phyloP scores from a whole-genome alignment of 352 stramenopile species.

The Pythium folliculosum region DNA sequence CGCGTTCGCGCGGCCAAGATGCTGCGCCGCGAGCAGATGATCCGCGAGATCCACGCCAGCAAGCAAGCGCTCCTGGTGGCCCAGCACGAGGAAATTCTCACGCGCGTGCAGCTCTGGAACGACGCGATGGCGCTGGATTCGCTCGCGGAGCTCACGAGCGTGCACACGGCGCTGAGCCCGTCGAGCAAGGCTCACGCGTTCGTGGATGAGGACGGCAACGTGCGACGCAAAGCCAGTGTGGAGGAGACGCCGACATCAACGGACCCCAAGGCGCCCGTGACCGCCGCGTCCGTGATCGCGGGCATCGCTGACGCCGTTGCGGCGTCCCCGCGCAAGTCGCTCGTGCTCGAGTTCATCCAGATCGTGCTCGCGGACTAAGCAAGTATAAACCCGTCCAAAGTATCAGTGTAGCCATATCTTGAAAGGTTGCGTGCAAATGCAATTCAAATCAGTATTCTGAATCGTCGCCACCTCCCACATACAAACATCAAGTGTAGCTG shows the following conservation, averaged over 20 bases:
- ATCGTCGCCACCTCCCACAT: too few relatives aligned
- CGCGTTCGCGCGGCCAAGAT: conserved; percentile 20
- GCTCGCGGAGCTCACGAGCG: conserved; percentile 31
- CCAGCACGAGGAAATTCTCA: conserved; percentile 24
- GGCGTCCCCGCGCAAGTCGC: conserved; percentile 20
- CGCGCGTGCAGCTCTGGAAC: conserved; percentile 39
- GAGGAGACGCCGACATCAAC: not conserved
- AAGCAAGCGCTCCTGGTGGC: conserved; percentile 32
- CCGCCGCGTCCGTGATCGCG: not conserved
- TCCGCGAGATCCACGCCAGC: conserved; percentile 23
- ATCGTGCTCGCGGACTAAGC: conserved; percentile 30
- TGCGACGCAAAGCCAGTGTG: conserved; percentile 30
- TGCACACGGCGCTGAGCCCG: conserved; percentile 29
- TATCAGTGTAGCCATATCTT: too few relatives aligned
- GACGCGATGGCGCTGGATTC: conserved; percentile 33
- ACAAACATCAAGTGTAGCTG: too few relatives aligned
- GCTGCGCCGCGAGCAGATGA: conserved; percentile 29
- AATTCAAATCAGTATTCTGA: too few relatives aligned
- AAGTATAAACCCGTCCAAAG: not conserved
- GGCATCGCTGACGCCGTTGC: not conserved
- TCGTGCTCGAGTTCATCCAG: conserved; percentile 39
- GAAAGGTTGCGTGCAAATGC: too few relatives aligned
- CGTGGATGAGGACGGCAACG: conserved; percentile 40
- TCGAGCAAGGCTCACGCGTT: conserved; percentile 33
- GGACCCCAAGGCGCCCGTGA: not conserved